phyloP scores from a whole-genome alignment of 306 rosid genomes.

The Cicer pinnatifidum region DNA sequence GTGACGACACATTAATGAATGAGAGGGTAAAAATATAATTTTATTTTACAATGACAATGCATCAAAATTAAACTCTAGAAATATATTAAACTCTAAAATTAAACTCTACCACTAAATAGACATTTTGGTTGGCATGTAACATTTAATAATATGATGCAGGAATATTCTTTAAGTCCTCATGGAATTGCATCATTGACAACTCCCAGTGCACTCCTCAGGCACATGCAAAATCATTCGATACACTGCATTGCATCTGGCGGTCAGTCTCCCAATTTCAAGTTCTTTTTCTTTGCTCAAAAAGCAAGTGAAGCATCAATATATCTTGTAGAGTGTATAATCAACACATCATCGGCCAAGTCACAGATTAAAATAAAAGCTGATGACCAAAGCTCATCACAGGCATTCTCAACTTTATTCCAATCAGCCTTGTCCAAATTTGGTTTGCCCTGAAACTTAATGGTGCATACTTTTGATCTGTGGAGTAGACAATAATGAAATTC shows the following conservation, averaged over 20 bases:
- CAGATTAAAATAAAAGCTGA: slow-evolving; percentile 89
- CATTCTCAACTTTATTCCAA: slow-evolving; percentile 74
- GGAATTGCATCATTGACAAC: slow-evolving; percentile 70
- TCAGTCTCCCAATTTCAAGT: slow-evolving; percentile 86
- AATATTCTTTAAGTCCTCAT: slow-evolving; percentile 66
- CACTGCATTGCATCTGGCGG: slow-evolving; percentile 98
- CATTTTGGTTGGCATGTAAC: slow-evolving; percentile 14
- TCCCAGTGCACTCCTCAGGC: slow-evolving; percentile 72
- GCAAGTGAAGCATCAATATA: slow-evolving; percentile 74
- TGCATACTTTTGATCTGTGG: slow-evolving; percentile 36
- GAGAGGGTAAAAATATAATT: neutral
- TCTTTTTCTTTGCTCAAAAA: slow-evolving; percentile 96
- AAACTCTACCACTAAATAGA: neutral
- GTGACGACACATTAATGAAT: neutral
- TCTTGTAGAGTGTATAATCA: slow-evolving; percentile 92
- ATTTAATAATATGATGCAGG: slow-evolving; percentile 59
- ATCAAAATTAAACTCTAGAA: slow-evolving; percentile 17
- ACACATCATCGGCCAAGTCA: slow-evolving; percentile 83
- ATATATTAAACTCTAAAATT: neutral
- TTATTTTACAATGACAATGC: neutral
- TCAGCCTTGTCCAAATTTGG: slow-evolving; percentile 89
- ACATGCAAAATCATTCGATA: slow-evolving; percentile 87
- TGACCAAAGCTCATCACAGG: slow-evolving; percentile 75
- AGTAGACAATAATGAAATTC: slow-evolving; percentile 37
- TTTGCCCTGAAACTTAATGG: slow-evolving; percentile 50